Percentiles rank a stretch among this genome's conserved stretches.
These are phyloP conservation scores for Pistacia vera DNA, from an alignment of 345 rosid species.

Conservation along the genomic window DNA sequence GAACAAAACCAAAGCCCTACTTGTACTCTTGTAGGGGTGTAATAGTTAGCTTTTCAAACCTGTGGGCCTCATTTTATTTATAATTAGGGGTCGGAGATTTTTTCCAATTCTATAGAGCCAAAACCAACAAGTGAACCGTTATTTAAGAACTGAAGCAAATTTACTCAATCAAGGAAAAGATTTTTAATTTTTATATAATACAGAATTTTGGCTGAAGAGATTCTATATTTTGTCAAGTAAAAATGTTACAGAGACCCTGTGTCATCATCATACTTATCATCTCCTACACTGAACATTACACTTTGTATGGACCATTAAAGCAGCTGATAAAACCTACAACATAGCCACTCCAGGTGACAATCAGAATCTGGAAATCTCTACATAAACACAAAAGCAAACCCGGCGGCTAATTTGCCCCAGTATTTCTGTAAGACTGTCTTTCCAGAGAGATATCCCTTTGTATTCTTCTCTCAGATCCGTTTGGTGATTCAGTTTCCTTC, in stretches of 20 bases:
- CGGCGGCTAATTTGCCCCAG: conserved; percentile 15
- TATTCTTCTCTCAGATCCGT: conserved; percentile 23
- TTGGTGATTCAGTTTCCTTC: conserved; percentile 16
- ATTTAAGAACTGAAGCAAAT: not conserved
- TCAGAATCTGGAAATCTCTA: not conserved
- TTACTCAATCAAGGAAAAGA: not conserved
- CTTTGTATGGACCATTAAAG: not conserved
- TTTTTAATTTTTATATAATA: not conserved
- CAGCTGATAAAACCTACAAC: not conserved
- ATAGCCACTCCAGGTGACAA: not conserved
- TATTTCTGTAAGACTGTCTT: conserved; percentile 7
- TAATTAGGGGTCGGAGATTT: no score
- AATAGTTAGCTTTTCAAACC: no score
- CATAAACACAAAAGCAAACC: not conserved
- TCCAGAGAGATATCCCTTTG: conserved; percentile 19
- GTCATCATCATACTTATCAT: not conserved
- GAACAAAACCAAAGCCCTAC: no score
- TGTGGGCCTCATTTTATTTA: no score
- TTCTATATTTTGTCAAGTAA: not conserved
- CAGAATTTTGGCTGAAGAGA: not conserved
- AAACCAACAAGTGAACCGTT: not conserved
- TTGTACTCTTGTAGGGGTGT: no score
- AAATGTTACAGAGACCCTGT: not conserved
- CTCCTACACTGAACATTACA: not conserved
- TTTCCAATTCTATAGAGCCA: not conserved